A percentile compares a stretch with the other conserved stretches of the same genome.
These are phyloP conservation scores for Ophiorrhiza pumila DNA, from an alignment of 257 asterid genomes.

Conservation along the genomic window DNA sequence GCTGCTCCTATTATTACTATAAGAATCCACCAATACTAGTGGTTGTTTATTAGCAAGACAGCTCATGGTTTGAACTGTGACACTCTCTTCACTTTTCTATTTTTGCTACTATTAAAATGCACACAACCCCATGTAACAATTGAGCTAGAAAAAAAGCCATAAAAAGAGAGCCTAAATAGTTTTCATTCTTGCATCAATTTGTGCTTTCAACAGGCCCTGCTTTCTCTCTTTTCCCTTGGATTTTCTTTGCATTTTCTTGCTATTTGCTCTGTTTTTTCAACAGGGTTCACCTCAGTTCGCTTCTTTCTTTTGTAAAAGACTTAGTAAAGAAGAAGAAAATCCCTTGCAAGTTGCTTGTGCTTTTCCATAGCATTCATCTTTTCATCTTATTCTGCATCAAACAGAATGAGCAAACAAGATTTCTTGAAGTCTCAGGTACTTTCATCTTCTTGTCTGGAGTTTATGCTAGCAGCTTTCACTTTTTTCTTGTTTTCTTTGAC, in stretches of 20 bases:
- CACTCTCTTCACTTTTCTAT: not conserved
- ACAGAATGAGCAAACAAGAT: slow-evolving; percentile 54
- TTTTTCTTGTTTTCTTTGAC: not conserved
- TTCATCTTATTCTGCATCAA: too few relatives aligned
- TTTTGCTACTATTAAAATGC: slow-evolving; percentile 12
- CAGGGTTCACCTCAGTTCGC: not conserved
- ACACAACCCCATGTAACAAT: slow-evolving; percentile 11
- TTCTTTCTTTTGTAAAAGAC: not conserved
- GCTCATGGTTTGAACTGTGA: slow-evolving; percentile 18
- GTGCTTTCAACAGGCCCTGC: not conserved
- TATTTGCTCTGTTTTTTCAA: not conserved
- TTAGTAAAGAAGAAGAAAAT: not conserved
- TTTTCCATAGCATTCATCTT: too few relatives aligned
- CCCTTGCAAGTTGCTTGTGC: not conserved
- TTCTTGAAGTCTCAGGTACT: slow-evolving; percentile 57
- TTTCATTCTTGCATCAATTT: not conserved
- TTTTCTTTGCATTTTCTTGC: not conserved
- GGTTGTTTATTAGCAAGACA: slow-evolving; percentile 17
- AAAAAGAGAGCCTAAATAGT: slow-evolving; percentile 10
- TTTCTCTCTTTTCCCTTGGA: not conserved
- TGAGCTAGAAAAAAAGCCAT: not conserved
- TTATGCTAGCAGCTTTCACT: not conserved
- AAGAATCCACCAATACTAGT: not conserved
- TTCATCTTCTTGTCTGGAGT: not conserved
- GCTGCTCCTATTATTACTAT: not conserved